Evolutionary conservation across 345 rosid species (phyloP).

Genomic region (Bruguiera parviflora): DNA sequence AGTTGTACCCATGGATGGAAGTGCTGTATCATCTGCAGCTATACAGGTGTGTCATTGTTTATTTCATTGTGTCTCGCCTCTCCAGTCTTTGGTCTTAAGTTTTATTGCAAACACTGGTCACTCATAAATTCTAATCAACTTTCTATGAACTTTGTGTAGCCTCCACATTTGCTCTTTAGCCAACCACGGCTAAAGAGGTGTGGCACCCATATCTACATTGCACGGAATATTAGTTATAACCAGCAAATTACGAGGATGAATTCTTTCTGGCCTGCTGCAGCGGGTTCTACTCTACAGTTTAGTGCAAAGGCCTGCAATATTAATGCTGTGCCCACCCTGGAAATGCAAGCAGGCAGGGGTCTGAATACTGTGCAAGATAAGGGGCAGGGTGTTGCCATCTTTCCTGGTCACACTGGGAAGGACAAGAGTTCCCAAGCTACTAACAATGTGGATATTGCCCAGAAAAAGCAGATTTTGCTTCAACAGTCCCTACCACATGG

Average conservation of each 20-base stretch:
- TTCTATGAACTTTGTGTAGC: constrained; percentile 33
- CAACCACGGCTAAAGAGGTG: constrained; percentile 91
- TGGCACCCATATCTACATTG: constrained; percentile 92
- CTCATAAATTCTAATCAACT: too few species aligned
- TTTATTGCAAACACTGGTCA: too few species aligned
- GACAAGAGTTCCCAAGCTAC: constrained; percentile 56
- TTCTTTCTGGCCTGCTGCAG: constrained; percentile 85
- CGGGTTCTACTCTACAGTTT: constrained; percentile 68
- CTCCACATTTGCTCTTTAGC: constrained; percentile 63
- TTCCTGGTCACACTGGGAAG: constrained; percentile 44
- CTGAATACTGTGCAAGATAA: constrained; percentile 52
- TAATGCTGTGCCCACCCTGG: constrained; percentile 67
- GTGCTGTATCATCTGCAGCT: constrained; percentile 57
- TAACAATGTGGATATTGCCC: constrained; percentile 51
- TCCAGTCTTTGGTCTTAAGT: too few species aligned
- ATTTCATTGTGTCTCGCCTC: not conserved
- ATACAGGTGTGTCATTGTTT: constrained; percentile 47
- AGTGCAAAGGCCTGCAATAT: constrained; percentile 76
- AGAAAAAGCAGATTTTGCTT: constrained; percentile 76
- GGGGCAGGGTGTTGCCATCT: constrained; percentile 45
- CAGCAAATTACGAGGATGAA: constrained; percentile 79
- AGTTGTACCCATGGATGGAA: constrained; percentile 79
- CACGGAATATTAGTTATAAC: constrained; percentile 64
- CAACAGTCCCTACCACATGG: constrained; percentile 85
- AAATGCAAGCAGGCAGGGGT: constrained; percentile 57